A percentile compares a stretch with the other conserved stretches of the same genome.
Conservation (phyloP, 208 protist genomes). For the Acanthamoeba rhysodes region DNA sequence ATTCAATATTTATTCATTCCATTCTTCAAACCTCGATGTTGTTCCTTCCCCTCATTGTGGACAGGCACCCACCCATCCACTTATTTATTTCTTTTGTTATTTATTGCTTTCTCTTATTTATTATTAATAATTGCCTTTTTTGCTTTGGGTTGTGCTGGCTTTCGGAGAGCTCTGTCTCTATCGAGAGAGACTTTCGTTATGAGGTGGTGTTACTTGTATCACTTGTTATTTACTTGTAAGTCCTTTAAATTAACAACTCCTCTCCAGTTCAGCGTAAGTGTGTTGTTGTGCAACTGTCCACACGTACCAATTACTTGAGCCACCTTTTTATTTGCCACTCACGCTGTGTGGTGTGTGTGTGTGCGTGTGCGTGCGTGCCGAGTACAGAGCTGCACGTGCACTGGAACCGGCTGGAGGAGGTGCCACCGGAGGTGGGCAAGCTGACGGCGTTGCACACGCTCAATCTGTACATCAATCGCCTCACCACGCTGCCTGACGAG, state of each 20-base stretch:
- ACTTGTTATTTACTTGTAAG: too few relatives aligned
- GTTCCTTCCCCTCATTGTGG: too few relatives aligned
- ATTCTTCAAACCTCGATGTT: background rate
- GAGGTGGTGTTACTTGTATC: too few relatives aligned
- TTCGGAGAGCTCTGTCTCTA: too few relatives aligned
- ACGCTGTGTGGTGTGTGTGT: background rate
- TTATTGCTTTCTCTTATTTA: background rate
- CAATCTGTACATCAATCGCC: constrained; percentile 42
- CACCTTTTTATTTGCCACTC: background rate
- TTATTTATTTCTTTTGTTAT: too few relatives aligned
- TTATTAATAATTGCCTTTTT: background rate
- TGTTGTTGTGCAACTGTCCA: too few relatives aligned
- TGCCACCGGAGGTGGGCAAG: constrained; percentile 13
- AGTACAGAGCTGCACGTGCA: constrained; percentile 21
- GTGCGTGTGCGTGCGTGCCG: background rate
- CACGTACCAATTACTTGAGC: background rate
- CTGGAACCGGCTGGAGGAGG: constrained; percentile 39
- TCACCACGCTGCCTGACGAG: constrained; percentile 6
- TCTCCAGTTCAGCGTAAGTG: background rate
- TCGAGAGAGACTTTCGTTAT: too few relatives aligned
- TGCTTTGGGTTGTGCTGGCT: too few relatives aligned
- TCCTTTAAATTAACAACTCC: background rate
- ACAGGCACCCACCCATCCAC: too few relatives aligned
- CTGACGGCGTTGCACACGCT: constrained; percentile 39
- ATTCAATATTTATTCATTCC: constrained; percentile 24